Evolutionary conservation across 768 basidiomycete genomes (phyloP), one percentile per base, ranked within the genome.

Genomic region (Boletus eberwhitei): DNA sequence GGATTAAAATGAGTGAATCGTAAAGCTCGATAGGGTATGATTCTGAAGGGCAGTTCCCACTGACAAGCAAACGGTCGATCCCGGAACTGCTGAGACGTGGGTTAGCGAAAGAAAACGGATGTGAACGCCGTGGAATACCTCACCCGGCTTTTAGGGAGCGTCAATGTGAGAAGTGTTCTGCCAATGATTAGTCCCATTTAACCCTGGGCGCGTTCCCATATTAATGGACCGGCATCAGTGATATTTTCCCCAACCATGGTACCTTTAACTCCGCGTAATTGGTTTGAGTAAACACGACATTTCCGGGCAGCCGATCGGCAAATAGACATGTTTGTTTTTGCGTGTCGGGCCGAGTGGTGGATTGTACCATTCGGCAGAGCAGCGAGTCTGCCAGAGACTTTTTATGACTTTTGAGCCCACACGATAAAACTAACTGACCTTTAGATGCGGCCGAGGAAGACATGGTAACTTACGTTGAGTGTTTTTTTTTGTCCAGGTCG

Each of bases 191-290:
- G 43, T 39, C 8, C 32, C 46, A 11, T 48, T n/a, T 17, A 5
- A 29, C 32, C 40, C 47, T 26, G 41, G 43, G 35, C 26, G 40
- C 4, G 36, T 54, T 56, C 55, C 58, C 55, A 57, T 19, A 53
- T 48, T 42, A 44, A 55, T 4, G 46, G n/a, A 19, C 29, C 11
- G 24, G 31, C 32, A 29, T 35, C 52, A 35, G 52, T 46, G 44
- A 22, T 22, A 37, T 48, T 50, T 52, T 47, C 17, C 8, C 52
- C 36, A 35, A 46, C 26, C 35, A 39, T 38, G 45, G 46, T 41
- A 38, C 37, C 36, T 58, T 54, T 52, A 66, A 66, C 66, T 68
- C 65, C 65, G 66, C 65, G 59, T 64, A 62, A 53, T 53, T 55
- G 50, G 46, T n/a, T 17, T 24, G 17, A 37, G 34, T 35, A 41